Conservation (phyloP, 2,329 filamentous ascomycete genomes). For the Oidium heveae region DNA sequence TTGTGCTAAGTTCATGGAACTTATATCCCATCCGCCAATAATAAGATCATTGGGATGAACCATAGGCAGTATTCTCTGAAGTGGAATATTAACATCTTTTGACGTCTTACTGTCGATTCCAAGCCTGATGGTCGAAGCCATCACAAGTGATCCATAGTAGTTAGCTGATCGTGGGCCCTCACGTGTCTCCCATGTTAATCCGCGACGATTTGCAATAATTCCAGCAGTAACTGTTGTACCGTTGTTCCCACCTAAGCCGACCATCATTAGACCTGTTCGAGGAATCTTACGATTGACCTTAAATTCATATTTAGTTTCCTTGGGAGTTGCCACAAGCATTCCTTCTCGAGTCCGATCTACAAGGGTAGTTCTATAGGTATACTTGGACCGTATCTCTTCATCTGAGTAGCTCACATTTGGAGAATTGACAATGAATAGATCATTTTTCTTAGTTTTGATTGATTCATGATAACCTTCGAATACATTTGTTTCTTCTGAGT, state of each 20-base stretch:
- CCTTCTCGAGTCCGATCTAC: slow-evolving; percentile 44
- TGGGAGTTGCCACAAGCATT: slow-evolving; percentile 60
- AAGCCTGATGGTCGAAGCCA: slow-evolving; percentile 93
- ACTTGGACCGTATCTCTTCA: slow-evolving; percentile 70
- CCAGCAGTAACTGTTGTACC: slow-evolving; percentile 91
- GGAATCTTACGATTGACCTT: slow-evolving; percentile 85
- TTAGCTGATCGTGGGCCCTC: slow-evolving; percentile 69
- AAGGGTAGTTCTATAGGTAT: slow-evolving; percentile 84
- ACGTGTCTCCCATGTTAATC: slow-evolving; percentile 77
- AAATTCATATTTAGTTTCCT: slow-evolving; percentile 86
- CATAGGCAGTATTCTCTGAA: slow-evolving; percentile 86
- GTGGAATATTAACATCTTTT: slow-evolving; percentile 85
- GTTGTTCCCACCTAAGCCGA: slow-evolving; percentile 96
- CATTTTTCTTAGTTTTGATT: slow-evolving; percentile 23
- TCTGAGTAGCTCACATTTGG: slow-evolving; percentile 85
- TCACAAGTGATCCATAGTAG: slow-evolving; percentile 95
- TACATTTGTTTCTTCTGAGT: slow-evolving; percentile 40
- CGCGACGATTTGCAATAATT: slow-evolving; percentile 81
- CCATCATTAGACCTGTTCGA: slow-evolving; percentile 90
- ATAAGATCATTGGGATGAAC: slow-evolving; percentile 89
- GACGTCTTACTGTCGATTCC: slow-evolving; percentile 64
- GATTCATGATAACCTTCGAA: slow-evolving; percentile 37
- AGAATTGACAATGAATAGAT: slow-evolving; percentile 68
- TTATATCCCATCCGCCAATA: slow-evolving; percentile 96
- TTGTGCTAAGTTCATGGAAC: slow-evolving; percentile 61